Percentiles rank a stretch among this genome's conserved stretches.
Evolutionary conservation across 805 yeast species (phyloP).

Genomic region (Suhomyces sp.): DNA sequence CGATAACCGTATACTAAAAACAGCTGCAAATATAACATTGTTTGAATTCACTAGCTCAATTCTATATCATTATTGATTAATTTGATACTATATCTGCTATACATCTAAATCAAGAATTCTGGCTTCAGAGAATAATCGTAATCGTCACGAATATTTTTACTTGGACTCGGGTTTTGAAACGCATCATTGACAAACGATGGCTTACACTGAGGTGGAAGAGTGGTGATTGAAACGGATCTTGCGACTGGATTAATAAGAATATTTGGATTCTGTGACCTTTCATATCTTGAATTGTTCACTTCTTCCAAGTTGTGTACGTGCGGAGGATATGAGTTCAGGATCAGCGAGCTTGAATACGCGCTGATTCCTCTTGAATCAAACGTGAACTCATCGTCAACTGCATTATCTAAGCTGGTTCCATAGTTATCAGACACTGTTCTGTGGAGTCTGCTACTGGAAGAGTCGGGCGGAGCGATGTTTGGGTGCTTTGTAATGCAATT

Average conservation of each 20-base stretch:
- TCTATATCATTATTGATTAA: too few relatives aligned
- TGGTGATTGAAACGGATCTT: conserved; percentile 9
- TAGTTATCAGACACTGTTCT: conserved; percentile 14
- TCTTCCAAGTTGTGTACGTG: conserved; percentile 5
- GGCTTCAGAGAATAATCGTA: not conserved
- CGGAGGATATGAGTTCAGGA: not conserved
- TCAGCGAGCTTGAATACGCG: not conserved
- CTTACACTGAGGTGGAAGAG: conserved; percentile 5
- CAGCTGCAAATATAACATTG: not conserved
- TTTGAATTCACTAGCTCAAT: too few relatives aligned
- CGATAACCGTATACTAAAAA: not conserved
- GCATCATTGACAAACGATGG: not conserved
- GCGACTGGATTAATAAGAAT: conserved; percentile 11
- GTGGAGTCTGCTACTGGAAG: not conserved
- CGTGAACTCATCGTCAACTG: not conserved
- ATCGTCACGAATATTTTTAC: conserved; percentile 3
- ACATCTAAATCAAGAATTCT: not conserved
- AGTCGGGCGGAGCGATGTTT: not conserved
- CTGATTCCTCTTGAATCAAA: not conserved
- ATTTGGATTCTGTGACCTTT: conserved; percentile 13
- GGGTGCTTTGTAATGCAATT: not conserved
- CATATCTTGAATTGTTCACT: conserved; percentile 2
- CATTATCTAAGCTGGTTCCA: conserved; percentile 5
- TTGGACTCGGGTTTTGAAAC: not conserved
- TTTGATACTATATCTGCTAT: not conserved